Percentiles rank a stretch among this genome's conserved stretches.
phyloP scores from a whole-genome alignment of 2,329 filamentous ascomycete genomes.

The Cordyceps sp. region DNA sequence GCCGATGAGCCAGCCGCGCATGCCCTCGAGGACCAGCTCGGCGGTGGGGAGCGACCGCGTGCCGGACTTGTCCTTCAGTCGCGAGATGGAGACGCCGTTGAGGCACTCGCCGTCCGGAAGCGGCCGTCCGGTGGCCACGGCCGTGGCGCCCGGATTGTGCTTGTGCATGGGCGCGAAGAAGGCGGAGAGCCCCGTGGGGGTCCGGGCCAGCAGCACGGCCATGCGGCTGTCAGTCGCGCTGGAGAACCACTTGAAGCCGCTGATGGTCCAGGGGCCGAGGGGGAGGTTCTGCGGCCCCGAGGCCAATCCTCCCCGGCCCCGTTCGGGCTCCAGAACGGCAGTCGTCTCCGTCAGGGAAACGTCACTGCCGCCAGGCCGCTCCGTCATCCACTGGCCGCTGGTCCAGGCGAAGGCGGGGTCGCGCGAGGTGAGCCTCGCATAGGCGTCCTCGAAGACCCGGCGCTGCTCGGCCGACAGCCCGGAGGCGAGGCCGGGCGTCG shows the following conservation, averaged over 20 bases:
- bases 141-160: constrained; percentile 15
- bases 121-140: constrained; percentile 10
- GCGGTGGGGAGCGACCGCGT: constrained; percentile 56
- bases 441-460: constrained; percentile 33
- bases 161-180: constrained; percentile 50
- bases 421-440: constrained; percentile 33
- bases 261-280: constrained; percentile 41
- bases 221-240: constrained; percentile 22
- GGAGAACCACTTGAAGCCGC: constrained; percentile 47
- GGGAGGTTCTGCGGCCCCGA: constrained; percentile 9
- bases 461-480: constrained; percentile 14
- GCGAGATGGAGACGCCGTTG: constrained; percentile 52
- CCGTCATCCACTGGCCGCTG: constrained; percentile 66
- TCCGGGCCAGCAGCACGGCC: constrained; percentile 46
- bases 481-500: constrained; percentile 9
- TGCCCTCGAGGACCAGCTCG: constrained; percentile 48
- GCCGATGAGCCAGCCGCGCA: constrained; percentile 51
- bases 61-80: constrained; percentile 58
- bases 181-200: constrained; percentile 31
- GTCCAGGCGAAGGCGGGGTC: constrained; percentile 42
- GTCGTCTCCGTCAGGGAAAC: constrained; percentile 51
- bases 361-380: constrained; percentile 51
- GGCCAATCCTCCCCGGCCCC: constrained; percentile 4
- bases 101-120: constrained; percentile 22
- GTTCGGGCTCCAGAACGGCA: constrained; percentile 18